phyloP scores from a whole-genome alignment of 495 filamentous ascomycete species.

The Acidomyces sp. region DNA sequence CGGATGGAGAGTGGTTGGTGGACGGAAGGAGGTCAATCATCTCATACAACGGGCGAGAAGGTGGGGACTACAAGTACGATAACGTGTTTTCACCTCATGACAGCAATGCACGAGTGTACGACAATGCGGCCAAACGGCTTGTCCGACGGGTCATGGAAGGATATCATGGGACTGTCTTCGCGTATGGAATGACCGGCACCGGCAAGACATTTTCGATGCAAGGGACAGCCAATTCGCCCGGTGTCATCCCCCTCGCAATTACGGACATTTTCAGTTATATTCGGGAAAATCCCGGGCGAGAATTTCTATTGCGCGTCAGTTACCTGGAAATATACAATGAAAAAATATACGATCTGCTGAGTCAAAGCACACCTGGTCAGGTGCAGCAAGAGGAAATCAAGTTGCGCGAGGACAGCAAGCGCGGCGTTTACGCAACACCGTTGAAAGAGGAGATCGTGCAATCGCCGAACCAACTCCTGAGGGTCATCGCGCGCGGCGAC shows the following conservation, averaged over 20 bases:
- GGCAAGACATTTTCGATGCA: conserved; percentile 99
- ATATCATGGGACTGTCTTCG: conserved; percentile 96
- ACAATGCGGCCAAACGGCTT: conserved; percentile 80
- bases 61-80: conserved; percentile 88
- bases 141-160: conserved; percentile 97
- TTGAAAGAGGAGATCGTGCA: conserved; percentile 98
- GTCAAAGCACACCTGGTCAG: conserved; percentile 42
- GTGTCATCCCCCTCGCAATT: conserved; percentile 92
- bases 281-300: conserved; percentile 83
- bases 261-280: conserved; percentile 99
- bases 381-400: conserved; percentile 76
- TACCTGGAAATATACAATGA: conserved; percentile 99
- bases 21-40: conserved; percentile 74
- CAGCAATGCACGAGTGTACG: conserved; percentile 88
- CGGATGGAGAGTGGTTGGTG: conserved; percentile 81
- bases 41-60: conserved; percentile 74
- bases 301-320: conserved; percentile 92
- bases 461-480: conserved; percentile 84
- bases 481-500: conserved; percentile 91
- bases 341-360: conserved; percentile 86
- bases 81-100: conserved; percentile 91
- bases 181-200: conserved; percentile 98
- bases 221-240: conserved; percentile 89
- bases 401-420: conserved; percentile 84
- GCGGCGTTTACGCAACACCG: conserved; percentile 91